phyloP scores from a whole-genome alignment of 306 rosid species.

The Coriaria nepalensis region DNA sequence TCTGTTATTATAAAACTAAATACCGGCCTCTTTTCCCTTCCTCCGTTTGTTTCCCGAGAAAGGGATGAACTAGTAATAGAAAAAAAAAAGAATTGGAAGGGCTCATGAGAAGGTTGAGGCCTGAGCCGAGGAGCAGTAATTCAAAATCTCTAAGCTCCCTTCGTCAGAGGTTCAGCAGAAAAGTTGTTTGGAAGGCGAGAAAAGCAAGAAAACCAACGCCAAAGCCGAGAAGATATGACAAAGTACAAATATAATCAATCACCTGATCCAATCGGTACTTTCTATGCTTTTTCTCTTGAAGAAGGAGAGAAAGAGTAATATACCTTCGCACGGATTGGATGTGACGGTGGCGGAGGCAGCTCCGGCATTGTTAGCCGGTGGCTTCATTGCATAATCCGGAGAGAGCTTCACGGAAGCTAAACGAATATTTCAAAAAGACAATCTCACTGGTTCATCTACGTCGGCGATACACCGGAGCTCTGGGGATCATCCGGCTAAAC shows the following conservation, averaged over 20 bases:
- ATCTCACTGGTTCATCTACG: slow-evolving; percentile 19
- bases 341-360: slow-evolving; percentile 21
- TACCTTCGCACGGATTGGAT: slow-evolving; percentile 39
- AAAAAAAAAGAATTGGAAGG: background rate
- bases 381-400: slow-evolving; percentile 42
- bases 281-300: background rate
- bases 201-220: no score
- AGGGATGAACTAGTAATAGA: background rate
- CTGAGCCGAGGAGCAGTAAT: background rate
- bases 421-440: background rate
- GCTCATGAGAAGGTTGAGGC: no score
- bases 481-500: no score
- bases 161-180: no score
- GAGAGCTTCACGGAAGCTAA: background rate
- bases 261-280: no score
- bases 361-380: slow-evolving; percentile 32
- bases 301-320: slow-evolving; percentile 3
- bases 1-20: background rate
- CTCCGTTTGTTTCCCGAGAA: slow-evolving; percentile 15
- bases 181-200: no score
- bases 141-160: slow-evolving; percentile 7
- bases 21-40: background rate
- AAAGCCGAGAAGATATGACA: no score
- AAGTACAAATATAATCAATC: no score
- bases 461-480: slow-evolving; percentile 2